These are phyloP conservation scores for Beauveria caledonica DNA, from an alignment of 2,329 filamentous ascomycete species.

Conservation along the genomic window DNA sequence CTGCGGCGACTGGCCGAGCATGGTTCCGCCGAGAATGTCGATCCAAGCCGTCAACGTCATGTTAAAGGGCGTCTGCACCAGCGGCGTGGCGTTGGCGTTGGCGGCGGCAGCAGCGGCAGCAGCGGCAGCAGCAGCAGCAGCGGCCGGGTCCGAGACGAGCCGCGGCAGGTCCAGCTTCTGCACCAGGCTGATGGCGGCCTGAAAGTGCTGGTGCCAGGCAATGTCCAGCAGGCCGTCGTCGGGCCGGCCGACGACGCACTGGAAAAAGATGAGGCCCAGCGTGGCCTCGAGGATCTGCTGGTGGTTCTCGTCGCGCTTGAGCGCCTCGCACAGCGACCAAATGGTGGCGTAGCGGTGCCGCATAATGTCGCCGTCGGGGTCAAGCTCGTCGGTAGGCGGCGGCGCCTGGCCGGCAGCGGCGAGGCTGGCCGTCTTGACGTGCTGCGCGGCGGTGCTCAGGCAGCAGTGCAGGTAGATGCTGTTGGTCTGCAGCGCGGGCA, in stretches of 20 bases:
- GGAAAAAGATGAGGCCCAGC: conserved; percentile 92
- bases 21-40: conserved; percentile 90
- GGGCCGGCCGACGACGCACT: conserved; percentile 79
- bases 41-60: conserved; percentile 95
- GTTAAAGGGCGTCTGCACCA: conserved; percentile 70
- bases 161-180: conserved; percentile 74
- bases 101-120: no score
- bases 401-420: conserved; percentile 54
- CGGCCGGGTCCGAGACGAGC: conserved; percentile 54
- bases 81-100: no score
- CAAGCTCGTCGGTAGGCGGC: conserved; percentile 30
- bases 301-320: conserved; percentile 74
- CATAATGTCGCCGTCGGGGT: conserved; percentile 69
- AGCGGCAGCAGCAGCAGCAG: no score
- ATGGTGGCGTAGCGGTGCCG: conserved; percentile 86
- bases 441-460: conserved; percentile 84
- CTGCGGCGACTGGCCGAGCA: conserved; percentile 74
- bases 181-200: conserved; percentile 78
- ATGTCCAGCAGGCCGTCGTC: conserved; percentile 85
- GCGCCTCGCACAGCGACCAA: conserved; percentile 71
- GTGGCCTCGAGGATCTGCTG: conserved; percentile 86
- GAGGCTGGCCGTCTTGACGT: conserved; percentile 67
- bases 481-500: conserved; percentile 84
- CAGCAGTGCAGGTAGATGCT: conserved; percentile 93
- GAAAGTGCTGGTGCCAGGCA: conserved; percentile 95